Base-by-base conservation (phyloP, 768 basidiomycete species). In the Leccinum fibrillosum region DNA sequence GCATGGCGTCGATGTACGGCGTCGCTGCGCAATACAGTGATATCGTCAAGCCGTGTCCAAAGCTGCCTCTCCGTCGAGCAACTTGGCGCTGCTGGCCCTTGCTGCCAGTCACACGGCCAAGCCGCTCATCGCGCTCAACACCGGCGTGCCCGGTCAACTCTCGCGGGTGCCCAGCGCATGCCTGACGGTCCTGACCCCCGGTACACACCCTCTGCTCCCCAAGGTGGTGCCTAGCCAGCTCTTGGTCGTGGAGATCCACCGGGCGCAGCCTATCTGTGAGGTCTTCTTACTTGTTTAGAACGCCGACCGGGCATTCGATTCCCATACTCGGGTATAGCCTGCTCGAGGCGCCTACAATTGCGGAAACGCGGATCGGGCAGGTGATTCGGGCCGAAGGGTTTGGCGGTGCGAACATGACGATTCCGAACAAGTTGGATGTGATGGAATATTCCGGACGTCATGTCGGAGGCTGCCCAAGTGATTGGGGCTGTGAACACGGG, bases 211-310 rank as follows among this genome's bases (percentile, higher is more conserved):
- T 0, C 76, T 88, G 5, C 81, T 96, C n/a, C 93, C 94, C 0
- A 79, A 87, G 61, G 92, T 96, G 1, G 97, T 95, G 0, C 95
- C 96, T 2, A 96, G 97, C 7, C 97, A 98, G 69, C 80, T 98
- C 30, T 87, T 94, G 4, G 91, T 93, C 73, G 84, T 80, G 10
- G 83, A 98, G 72, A 91, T 98, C 54, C 91, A 96, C 65, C 77
- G 78, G 32, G 92, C 89, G 0, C 78, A 97, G 42, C 80, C 23
- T 23, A 90, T 67, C 80, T 98, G 11, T 75, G 94, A 19, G 96
- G 97, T 1, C 77, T 89, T 96, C 91, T 78, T 93, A 84, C 78
- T 80, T 98, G 53, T 92, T 97, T 65, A 97, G 97, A 5, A 87
- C 77, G 3, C 97, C 96, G 4, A 95, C 98, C 66, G 74, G 82